phyloP scores from a whole-genome alignment of 2,329 filamentous ascomycete genomes.

The Ophiocordyceps robertsii region DNA sequence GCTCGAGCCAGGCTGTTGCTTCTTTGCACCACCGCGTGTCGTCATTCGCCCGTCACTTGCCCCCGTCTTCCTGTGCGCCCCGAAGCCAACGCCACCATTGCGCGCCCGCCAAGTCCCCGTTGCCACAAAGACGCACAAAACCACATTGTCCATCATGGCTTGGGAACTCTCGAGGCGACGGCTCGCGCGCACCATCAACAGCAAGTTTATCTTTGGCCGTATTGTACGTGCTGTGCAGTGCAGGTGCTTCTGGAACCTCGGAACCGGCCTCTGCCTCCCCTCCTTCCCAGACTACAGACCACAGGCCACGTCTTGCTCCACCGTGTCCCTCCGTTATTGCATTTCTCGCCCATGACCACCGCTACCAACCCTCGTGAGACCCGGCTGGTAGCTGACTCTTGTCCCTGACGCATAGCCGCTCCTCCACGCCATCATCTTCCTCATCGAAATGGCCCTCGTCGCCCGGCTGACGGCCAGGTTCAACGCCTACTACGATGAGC shows the following conservation, averaged over 20 bases:
- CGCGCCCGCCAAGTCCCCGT: no score
- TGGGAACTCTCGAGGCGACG: conserved; percentile 47
- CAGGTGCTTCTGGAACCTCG: neutral
- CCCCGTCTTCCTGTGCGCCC: no score
- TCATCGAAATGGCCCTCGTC: conserved; percentile 80
- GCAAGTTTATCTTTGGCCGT: conserved; percentile 58
- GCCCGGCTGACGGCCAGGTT: conserved; percentile 75
- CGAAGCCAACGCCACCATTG: no score
- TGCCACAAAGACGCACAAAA: no score
- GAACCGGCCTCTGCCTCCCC: neutral
- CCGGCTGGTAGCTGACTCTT: neutral
- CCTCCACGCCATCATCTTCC: conserved; percentile 69
- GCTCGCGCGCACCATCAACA: conserved; percentile 47
- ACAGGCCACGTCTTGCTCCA: no score
- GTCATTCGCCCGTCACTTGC: no score
- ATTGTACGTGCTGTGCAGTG: conserved; percentile 38
- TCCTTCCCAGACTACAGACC: no score
- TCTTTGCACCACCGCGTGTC: no score
- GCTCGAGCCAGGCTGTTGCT: no score
- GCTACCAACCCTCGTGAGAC: no score
- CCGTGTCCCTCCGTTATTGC: no score
- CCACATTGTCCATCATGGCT: conserved; percentile 26
- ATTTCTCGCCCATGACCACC: no score
- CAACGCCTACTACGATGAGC: conserved; percentile 86
- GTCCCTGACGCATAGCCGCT: conserved; percentile 54